Evolutionary conservation across 768 basidiomycete genomes (phyloP), one percentile per base, ranked within the genome.

Genomic region (Russula olivacea): DNA sequence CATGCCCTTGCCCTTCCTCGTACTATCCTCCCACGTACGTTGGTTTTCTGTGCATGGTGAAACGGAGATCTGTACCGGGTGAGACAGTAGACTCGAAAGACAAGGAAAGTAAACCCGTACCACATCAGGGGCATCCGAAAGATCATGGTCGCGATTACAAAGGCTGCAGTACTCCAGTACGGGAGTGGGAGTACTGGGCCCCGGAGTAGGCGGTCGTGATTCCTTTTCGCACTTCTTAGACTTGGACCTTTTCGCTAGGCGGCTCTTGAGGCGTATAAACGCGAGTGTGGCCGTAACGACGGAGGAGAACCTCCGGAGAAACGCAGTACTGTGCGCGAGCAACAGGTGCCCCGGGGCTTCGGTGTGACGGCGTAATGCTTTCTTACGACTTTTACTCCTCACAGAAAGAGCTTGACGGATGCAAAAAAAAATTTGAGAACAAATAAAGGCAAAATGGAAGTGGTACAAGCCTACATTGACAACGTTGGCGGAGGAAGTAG

Each of bases 1-100:
- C 66, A 67, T 65, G 9, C 59, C 59, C 14, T 34, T 55, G 9
- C 63, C 66, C 38, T 45, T 57, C n/a, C 28, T 45, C 34, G 49
- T 40, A 7, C 47, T 52, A 34, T 65, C 59, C 32, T 67, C 66
- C 59, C 55, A 67, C 10, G 55, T 45, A 2, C 23, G 11, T 36
- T 67, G 54, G 12, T 55, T 12, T 34, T 58, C 51, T 30, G 36
- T 23, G 41, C 66, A 67, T 1, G 66, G 34, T n/a, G 66, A 55
- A 2, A 67, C 19, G 21, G 55, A 61, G 7, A 67, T 64, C 66
- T 65, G 12, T 23, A 57, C 21, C 11, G 5, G 25, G 23, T 21
- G 25, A 30, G 36, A 53, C 5, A 61, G 2, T 32, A 25, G 50
- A 21, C 10, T 28, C 21, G 17, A 17, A 51, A 28, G 11, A n/a